Conservation (phyloP, 768 basidiomycete genomes). For the Lanmaoa rubissima region DNA sequence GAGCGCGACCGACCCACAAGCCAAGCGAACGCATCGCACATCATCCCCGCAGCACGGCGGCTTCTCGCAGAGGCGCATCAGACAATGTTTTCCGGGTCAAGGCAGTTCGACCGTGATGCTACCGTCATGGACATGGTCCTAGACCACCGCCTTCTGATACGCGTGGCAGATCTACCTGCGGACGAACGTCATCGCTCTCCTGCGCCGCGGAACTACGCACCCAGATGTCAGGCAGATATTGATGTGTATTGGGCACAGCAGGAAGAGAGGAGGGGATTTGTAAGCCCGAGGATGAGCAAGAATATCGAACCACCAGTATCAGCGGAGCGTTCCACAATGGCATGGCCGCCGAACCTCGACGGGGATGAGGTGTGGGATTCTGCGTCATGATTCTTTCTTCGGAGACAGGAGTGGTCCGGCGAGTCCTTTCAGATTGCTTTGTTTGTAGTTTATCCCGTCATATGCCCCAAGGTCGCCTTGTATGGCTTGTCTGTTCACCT, state of each 20-base stretch:
- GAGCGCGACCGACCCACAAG: background rate
- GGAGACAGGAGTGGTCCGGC: slow-evolving; percentile 11
- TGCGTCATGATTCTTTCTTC: slow-evolving; percentile 12
- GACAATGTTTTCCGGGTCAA: slow-evolving; percentile 28
- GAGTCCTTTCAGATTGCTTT: slow-evolving; percentile 19
- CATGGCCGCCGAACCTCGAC: slow-evolving; percentile 26
- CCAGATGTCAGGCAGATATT: slow-evolving; percentile 32
- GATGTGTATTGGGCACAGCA: slow-evolving; percentile 40
- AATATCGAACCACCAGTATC: slow-evolving; percentile 35
- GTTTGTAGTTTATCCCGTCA: slow-evolving; percentile 17
- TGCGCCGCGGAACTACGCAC: slow-evolving; percentile 22
- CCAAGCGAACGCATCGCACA: background rate
- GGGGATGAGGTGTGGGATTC: slow-evolving; percentile 23
- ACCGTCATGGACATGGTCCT: slow-evolving; percentile 50
- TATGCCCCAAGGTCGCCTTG: slow-evolving; percentile 21
- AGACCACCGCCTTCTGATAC: slow-evolving; percentile 28
- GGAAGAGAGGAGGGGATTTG: slow-evolving; percentile 1
- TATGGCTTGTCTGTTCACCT: slow-evolving; percentile 15
- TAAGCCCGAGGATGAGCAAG: background rate
- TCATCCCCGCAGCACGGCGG: slow-evolving; percentile 7
- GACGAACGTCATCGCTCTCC: background rate
- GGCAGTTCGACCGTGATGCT: slow-evolving; percentile 31
- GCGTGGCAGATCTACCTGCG: slow-evolving; percentile 5
- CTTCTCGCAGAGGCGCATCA: slow-evolving; percentile 32
- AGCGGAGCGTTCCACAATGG: slow-evolving; percentile 45